Conservation (phyloP, 1,139 yeast genomes). For the Scheffersomyces segobiensis region DNA sequence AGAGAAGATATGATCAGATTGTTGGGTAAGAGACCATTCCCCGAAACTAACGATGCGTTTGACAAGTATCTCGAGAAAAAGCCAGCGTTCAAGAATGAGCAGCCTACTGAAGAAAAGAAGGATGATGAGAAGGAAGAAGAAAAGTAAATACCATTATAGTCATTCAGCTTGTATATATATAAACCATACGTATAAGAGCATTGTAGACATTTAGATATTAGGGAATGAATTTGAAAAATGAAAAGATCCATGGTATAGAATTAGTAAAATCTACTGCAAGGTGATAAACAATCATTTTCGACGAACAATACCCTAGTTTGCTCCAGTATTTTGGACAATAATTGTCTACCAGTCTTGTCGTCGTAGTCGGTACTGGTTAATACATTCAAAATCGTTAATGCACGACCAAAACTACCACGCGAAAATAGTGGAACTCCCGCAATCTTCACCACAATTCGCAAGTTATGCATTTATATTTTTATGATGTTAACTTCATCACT, state of each 20-base stretch:
- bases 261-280: neutral
- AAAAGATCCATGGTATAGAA: too few species aligned
- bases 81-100: conserved; percentile 38
- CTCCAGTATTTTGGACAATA: neutral
- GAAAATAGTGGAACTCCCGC: neutral
- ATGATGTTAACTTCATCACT: neutral
- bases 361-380: neutral
- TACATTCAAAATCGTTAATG: neutral
- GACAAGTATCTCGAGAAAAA: conserved; percentile 69
- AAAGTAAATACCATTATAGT: neutral
- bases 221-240: neutral
- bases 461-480: too few species aligned
- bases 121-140: conserved; percentile 15
- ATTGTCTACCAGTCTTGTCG: too few species aligned
- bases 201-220: neutral
- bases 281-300: neutral
- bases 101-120: conserved; percentile 24
- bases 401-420: neutral
- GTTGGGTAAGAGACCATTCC: conserved; percentile 87
- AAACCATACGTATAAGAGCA: neutral
- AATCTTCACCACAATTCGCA: neutral
- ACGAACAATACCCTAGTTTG: too few species aligned
- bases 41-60: conserved; percentile 88
- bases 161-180: neutral
- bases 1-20: conserved; percentile 88